Evolutionary conservation across 208 protist genomes (phyloP), one percentile per base, ranked within the genome.

Genomic region (Wallacemonas collosoma): DNA sequence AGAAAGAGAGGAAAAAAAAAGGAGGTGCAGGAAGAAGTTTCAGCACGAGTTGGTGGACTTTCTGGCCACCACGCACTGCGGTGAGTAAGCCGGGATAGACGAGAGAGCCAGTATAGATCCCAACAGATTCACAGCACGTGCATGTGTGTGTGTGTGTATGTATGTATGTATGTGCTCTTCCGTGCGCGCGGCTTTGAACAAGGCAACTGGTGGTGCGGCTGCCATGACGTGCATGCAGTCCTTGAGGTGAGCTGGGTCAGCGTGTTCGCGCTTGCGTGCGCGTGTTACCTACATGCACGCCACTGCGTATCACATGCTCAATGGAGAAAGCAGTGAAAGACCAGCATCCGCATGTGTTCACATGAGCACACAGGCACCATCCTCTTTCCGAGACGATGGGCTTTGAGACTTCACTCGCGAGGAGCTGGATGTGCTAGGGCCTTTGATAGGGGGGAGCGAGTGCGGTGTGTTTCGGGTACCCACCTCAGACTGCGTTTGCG

Each of bases 391-490:
- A 15, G 9, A 7, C 6, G 56, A 14, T 17, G 60, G 14, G 36
- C 3, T 7, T 41, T 51, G 40, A 3, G 38, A n/a, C n/a, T 65
- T 65, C 36, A 6, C 7, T 5, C 57, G 57, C 5, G 12, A 45
- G 40, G 60, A 14, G 11, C 5, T 53, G 7, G 60, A 44, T 39
- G 60, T 26, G 12, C 38, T 7, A 14, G 45, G 12, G 8, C 45
- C 45, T 12, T 50, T 50, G 41, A 65, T 50, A 17, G 60, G 41
- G 12, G 60, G 60, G n/a, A 65, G 60, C 36, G 60, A 14, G 15
- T 65, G 14, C 15, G 0, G 51, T 12, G 51, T 35, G 8, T 6
- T 50, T 50, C 45, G 45, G 45, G 12, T 12, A 6, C 8, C 12
- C 45, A 50, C 45, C 8, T 14, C 45, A 6, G 12, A 6, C 45